Conservation (phyloP, 2,329 filamentous ascomycete species). For the Penicillium sp. region DNA sequence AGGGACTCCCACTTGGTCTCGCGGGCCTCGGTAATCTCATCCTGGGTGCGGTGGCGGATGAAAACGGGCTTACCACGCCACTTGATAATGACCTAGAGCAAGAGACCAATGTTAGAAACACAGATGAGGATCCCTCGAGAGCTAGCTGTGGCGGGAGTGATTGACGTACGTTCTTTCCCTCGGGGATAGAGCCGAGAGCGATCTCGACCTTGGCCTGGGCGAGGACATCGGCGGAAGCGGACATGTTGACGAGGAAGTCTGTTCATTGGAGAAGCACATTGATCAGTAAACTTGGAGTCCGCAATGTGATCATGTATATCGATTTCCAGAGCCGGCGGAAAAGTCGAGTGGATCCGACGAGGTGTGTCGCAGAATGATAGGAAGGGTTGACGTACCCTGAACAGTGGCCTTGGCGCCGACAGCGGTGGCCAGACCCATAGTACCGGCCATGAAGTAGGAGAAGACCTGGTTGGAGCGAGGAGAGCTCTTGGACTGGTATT, state of each 20-base stretch:
- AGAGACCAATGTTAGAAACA: slow-evolving; percentile 8
- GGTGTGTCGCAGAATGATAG: neutral
- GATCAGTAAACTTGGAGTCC: slow-evolving; percentile 15
- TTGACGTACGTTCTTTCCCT: slow-evolving; percentile 92
- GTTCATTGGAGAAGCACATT: slow-evolving; percentile 24
- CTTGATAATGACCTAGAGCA: slow-evolving; percentile 85
- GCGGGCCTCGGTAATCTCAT: slow-evolving; percentile 94
- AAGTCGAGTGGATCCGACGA: neutral
- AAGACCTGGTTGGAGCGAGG: slow-evolving; percentile 77
- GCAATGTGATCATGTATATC: neutral
- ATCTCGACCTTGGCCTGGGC: slow-evolving; percentile 99
- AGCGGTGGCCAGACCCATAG: slow-evolving; percentile 84
- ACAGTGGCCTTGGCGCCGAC: slow-evolving; percentile 97
- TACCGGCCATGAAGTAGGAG: slow-evolving; percentile 97
- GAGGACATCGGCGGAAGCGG: slow-evolving; percentile 93
- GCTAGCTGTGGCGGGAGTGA: neutral
- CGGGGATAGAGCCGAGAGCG: slow-evolving; percentile 82
- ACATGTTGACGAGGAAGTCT: slow-evolving; percentile 99
- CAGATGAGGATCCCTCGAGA: neutral
- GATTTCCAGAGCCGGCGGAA: neutral
- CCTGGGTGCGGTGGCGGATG: slow-evolving; percentile 92
- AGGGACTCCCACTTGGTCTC: slow-evolving; percentile 73
- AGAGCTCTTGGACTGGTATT: slow-evolving; percentile 69
- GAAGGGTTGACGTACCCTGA: slow-evolving; percentile 64
- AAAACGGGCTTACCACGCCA: slow-evolving; percentile 99